Percentiles rank a stretch among this genome's conserved stretches.
phyloP scores from a whole-genome alignment of 805 yeast genomes.

The Candida broadrunensis region DNA sequence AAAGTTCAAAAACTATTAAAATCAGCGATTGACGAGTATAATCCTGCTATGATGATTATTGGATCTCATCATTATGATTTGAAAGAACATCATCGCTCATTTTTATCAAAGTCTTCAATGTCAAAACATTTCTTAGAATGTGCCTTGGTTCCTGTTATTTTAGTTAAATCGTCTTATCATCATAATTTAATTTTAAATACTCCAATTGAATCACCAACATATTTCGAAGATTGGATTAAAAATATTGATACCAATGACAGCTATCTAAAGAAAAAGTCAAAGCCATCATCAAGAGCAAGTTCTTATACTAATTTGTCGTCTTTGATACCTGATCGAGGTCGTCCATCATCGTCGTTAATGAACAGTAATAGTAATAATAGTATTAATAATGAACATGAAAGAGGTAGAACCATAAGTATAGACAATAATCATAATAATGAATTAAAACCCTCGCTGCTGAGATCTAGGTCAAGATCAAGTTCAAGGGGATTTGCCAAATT shows the following conservation, averaged over 20 bases:
- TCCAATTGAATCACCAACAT: conserved; percentile 32
- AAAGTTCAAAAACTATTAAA: conserved; percentile 37
- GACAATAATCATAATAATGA: not conserved
- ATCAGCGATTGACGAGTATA: conserved; percentile 38
- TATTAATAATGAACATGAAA: conserved; percentile 10
- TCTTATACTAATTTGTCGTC: conserved; percentile 13
- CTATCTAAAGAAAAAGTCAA: conserved; percentile 13
- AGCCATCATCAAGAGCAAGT: conserved; percentile 11
- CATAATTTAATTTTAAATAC: conserved; percentile 24
- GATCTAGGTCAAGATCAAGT: conserved; percentile 15
- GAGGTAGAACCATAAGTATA: conserved; percentile 13
- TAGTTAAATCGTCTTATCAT: conserved; percentile 38
- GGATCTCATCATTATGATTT: conserved; percentile 37
- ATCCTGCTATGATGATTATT: conserved; percentile 44
- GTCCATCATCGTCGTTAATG: not conserved
- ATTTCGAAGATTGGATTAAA: conserved; percentile 34
- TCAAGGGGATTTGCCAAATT: conserved; percentile 12
- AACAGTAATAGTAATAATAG: not conserved
- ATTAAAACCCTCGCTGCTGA: conserved; percentile 14
- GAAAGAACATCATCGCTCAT: conserved; percentile 13
- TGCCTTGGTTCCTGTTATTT: conserved; percentile 43
- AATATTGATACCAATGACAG: conserved; percentile 19
- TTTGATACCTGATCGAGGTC: conserved; percentile 9
- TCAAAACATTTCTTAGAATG: conserved; percentile 40
- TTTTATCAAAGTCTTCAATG: conserved; percentile 32